A percentile compares a stretch with the other conserved stretches of the same genome.
These are phyloP conservation scores for Teunomyces aglyptinius DNA, from an alignment of 805 yeast genomes.

Conservation along the genomic window DNA sequence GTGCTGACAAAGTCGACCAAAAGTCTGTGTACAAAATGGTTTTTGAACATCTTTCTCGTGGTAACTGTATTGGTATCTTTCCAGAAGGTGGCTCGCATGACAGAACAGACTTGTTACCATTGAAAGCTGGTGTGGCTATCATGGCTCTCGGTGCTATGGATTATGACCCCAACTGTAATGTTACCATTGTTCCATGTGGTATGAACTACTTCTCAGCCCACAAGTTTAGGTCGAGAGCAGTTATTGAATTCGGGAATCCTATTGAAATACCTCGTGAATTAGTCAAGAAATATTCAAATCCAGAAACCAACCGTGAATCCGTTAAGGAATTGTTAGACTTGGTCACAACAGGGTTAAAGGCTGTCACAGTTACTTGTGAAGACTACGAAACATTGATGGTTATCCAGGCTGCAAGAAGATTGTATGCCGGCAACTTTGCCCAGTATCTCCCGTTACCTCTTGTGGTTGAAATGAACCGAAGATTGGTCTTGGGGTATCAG, in stretches of 20 bases:
- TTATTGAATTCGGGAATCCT: conserved; percentile 90
- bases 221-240: conserved; percentile 92
- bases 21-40: conserved; percentile 79
- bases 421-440: conserved; percentile 75
- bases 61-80: conserved; percentile 86
- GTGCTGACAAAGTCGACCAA: conserved; percentile 85
- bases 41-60: conserved; percentile 75
- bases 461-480: conserved; percentile 86
- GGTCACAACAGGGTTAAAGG: conserved; percentile 68
- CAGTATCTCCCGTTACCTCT: conserved; percentile 74
- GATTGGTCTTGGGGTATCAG: conserved; percentile 79
- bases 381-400: conserved; percentile 88
- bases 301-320: conserved; percentile 69
- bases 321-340: conserved; percentile 68
- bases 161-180: conserved; percentile 68
- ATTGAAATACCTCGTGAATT: conserved; percentile 57
- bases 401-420: conserved; percentile 86
- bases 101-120: conserved; percentile 83
- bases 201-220: conserved; percentile 97
- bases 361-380: conserved; percentile 86
- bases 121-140: conserved; percentile 96
- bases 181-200: conserved; percentile 93
- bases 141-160: conserved; percentile 97
- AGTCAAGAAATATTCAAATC: conserved; percentile 62
- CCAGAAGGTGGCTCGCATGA: conserved; percentile 99